Percentiles rank a stretch among this genome's conserved stretches.
Conservation (phyloP, 495 filamentous ascomycete species). For the Penicillium silybi region DNA sequence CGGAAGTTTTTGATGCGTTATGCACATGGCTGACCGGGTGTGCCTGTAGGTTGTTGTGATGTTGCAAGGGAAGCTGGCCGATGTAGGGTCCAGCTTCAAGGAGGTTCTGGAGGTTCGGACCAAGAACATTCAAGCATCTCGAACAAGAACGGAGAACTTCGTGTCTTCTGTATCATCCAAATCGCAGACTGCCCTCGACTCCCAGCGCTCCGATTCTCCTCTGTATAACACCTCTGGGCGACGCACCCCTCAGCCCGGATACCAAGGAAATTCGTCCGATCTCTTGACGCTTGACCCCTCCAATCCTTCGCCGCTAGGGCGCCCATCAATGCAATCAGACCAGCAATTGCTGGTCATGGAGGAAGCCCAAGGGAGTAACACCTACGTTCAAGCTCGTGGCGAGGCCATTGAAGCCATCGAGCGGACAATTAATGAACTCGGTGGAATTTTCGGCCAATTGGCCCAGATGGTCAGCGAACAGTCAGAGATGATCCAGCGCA, state of each 20-base stretch:
- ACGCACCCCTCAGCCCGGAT: conserved; percentile 57
- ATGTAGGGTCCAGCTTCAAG: conserved; percentile 92
- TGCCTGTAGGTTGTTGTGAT: conserved; percentile 66
- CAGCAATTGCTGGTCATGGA: conserved; percentile 95
- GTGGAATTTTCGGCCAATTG: conserved; percentile 95
- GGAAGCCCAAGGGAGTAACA: conserved; percentile 77
- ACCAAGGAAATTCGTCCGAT: conserved; percentile 55
- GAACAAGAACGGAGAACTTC: conserved; percentile 91
- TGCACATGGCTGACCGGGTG: conserved; percentile 18
- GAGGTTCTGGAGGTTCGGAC: conserved; percentile 95
- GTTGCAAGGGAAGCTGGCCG: conserved; percentile 89
- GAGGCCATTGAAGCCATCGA: conserved; percentile 98
- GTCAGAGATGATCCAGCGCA: conserved; percentile 86
- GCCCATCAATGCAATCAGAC: conserved; percentile 59
- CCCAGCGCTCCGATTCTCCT: conserved; percentile 65
- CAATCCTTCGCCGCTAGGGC: conserved; percentile 50
- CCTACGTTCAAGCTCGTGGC: conserved; percentile 87
- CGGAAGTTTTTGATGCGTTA: not conserved
- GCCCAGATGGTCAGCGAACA: conserved; percentile 97
- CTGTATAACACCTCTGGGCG: conserved; percentile 79
- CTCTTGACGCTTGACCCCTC: conserved; percentile 80
- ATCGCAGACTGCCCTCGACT: conserved; percentile 59
- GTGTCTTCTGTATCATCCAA: conserved; percentile 84
- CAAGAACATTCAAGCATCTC: conserved; percentile 95
- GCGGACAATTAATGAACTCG: conserved; percentile 87